Conservation (phyloP, 192 early-diverging fungal genomes). For the Geranomyces variabilis region DNA sequence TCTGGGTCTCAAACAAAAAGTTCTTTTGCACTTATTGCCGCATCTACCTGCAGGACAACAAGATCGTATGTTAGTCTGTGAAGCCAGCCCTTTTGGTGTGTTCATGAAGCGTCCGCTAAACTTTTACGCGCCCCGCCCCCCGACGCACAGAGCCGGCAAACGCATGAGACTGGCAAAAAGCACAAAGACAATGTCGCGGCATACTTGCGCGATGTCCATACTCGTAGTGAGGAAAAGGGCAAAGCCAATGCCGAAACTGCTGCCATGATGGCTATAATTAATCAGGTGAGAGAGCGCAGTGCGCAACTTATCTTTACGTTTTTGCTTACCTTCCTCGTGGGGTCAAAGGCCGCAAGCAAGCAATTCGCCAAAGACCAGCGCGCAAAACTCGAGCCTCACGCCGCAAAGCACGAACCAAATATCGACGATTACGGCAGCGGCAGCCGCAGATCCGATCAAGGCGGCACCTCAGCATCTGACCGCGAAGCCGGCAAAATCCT, state of each 20-base stretch:
- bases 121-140: not conserved
- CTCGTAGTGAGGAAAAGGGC: conserved; percentile 59
- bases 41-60: conserved; percentile 82
- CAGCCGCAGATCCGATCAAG: not conserved
- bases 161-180: conserved; percentile 77
- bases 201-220: conserved; percentile 71
- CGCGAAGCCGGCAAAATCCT: not conserved
- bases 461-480: not conserved
- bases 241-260: conserved; percentile 61
- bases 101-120: not conserved
- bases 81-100: not conserved
- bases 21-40: conserved; percentile 86
- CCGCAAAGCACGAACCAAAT: not conserved
- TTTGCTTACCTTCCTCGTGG: not conserved
- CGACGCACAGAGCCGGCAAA: conserved; percentile 54
- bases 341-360: conserved; percentile 25
- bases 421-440: not conserved
- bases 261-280: conserved; percentile 30
- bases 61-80: conserved; percentile 55
- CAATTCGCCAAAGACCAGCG: conserved; percentile 26
- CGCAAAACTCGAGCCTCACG: not conserved
- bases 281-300: conserved; percentile 27
- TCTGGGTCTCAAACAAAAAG: conserved; percentile 75
- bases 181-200: conserved; percentile 84
- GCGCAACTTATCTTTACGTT: no score